Base-by-base conservation (phyloP, 345 rosid species). In the Stellera chamaejasme region DNA sequence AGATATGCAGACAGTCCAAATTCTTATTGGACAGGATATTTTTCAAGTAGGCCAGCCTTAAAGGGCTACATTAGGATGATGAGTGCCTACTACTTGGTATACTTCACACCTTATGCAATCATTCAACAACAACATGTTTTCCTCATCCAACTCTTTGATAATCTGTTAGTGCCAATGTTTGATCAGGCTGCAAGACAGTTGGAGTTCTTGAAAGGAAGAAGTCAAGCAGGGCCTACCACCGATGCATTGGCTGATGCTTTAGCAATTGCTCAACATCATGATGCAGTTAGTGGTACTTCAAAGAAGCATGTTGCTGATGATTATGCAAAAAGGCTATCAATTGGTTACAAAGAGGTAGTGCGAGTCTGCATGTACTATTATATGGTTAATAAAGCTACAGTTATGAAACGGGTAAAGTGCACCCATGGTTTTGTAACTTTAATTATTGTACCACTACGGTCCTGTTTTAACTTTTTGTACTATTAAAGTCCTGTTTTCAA, bases 11-110 rank as follows among this genome's bases (percentile, higher is more conserved):
- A 76, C 56, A 32, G 36, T 2, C 62, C 16, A 63, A 76, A 76
- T 69, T 69, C 74, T 56, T 76, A 72, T 42, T 76, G 80, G 80
- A 76, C 80, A 4, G 80, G 80, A 48, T 75, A 52, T 59, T 75
- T 75, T 72, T 65, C 80, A 8, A 72, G 80, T 49, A 69, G 80
- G 51, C 76, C 80, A 32, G 69, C 63, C 27, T 42, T 72, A 28
- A 76, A 76, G 54, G 57, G 72, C 52, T 72, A 76, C 57, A 72
- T 72, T 39, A 69, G 80, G 56, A 54, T 45, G 41, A 54, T 72
- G 70, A 72, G 80, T 54, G 70, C 62, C 51, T 76, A 72, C 66
- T 72, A 72, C 58, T 58, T 76, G 67, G 80, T 76, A 69, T 63
- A 61, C 28, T 36, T 45, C 32, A 32, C 11, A 49, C 52, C 27